A percentile compares a stretch with the other conserved stretches of the same genome.
Conservation (phyloP, 768 basidiomycete species). For the Clitopilus passeckerianus region DNA sequence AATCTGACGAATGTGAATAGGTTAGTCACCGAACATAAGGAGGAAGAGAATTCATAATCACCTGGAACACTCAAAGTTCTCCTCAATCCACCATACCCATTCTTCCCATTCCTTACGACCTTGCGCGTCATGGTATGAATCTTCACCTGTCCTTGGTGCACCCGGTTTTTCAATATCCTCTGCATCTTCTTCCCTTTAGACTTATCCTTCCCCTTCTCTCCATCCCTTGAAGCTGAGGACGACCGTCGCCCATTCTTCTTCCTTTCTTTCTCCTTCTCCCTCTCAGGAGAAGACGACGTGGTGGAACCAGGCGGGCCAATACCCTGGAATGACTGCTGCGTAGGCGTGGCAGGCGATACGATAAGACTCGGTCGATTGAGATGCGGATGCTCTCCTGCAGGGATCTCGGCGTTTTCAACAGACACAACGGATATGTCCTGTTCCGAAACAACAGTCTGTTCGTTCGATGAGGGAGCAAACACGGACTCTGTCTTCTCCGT, state of each 20-base stretch:
- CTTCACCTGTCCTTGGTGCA: constrained; percentile 67
- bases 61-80: neutral
- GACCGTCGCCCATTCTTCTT: constrained; percentile 24
- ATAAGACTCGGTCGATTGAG: constrained; percentile 19
- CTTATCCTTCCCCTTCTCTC: neutral
- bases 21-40: neutral
- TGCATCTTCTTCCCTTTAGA: constrained; percentile 70
- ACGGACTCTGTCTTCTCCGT: constrained; percentile 6
- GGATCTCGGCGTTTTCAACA: constrained; percentile 4
- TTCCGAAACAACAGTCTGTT: neutral
- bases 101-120: constrained; percentile 34
- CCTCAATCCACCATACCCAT: neutral
- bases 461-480: neutral
- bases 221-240: constrained; percentile 19
- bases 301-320: neutral
- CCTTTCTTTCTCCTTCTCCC: constrained; percentile 6
- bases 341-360: constrained; percentile 60
- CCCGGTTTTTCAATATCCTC: constrained; percentile 68
- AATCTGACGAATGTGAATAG: constrained; percentile 39
- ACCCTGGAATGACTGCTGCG: constrained; percentile 1
- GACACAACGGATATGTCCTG: neutral
- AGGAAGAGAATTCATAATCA: neutral
- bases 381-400: constrained; percentile 39
- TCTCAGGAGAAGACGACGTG: neutral
- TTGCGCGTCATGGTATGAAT: constrained; percentile 76